phyloP scores from a whole-genome alignment of 2,329 filamentous ascomycete genomes.

The Paecilomyces variotii region DNA sequence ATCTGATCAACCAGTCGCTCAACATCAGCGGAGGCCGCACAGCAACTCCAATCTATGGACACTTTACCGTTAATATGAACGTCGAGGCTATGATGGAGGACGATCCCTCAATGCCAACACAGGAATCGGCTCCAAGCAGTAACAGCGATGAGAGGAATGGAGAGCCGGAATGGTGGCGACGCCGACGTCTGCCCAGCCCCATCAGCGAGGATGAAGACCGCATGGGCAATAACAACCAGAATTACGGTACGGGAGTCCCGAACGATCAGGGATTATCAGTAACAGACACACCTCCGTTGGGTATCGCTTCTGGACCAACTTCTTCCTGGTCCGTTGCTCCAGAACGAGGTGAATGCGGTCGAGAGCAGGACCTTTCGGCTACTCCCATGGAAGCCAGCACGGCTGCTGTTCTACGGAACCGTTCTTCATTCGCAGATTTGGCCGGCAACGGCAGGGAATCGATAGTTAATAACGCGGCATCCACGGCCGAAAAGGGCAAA shows the following conservation, averaged over 20 bases:
- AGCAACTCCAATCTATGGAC: slow-evolving; percentile 21
- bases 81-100: slow-evolving; percentile 8
- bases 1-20: slow-evolving; percentile 21
- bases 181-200: slow-evolving; percentile 30
- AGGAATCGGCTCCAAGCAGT: background rate
- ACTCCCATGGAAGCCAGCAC: background rate
- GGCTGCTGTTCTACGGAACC: background rate
- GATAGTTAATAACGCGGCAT: slow-evolving; percentile 1
- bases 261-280: background rate
- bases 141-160: slow-evolving; percentile 1
- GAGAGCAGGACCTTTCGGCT: background rate
- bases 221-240: background rate
- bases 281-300: slow-evolving; percentile 5
- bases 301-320: background rate
- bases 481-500: slow-evolving; percentile 33
- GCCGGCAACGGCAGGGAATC: slow-evolving; percentile 4
- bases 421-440: slow-evolving; percentile 1
- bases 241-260: background rate
- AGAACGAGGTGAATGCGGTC: background rate
- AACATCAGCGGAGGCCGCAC: slow-evolving; percentile 22
- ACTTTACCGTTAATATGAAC: slow-evolving; percentile 18
- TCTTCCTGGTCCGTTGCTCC: background rate
- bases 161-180: slow-evolving; percentile 13
- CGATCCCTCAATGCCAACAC: background rate
- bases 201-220: slow-evolving; percentile 29